These are phyloP conservation scores for Kodamaea sp. DNA, from an alignment of 1,139 yeast species.

Conservation along the genomic window DNA sequence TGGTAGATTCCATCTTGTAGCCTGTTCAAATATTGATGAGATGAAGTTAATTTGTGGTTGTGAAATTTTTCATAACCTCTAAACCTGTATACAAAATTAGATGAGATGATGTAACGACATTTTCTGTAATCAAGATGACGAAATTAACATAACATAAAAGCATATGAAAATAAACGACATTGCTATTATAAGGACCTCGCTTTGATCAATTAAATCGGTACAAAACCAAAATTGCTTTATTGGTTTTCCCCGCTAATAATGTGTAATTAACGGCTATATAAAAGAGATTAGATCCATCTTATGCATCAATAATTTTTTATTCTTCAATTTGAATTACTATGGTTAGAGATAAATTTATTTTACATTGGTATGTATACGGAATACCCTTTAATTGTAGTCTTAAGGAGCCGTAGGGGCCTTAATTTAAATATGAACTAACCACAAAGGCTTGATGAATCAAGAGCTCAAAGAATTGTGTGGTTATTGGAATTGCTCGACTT, in stretches of 20 bases:
- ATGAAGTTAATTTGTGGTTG: not conserved
- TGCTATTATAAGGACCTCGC: too few species aligned
- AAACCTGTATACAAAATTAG: too few species aligned
- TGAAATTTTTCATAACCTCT: not conserved
- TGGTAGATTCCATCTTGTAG: constrained; percentile 1
- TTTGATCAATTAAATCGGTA: too few species aligned
- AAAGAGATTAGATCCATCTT: too few species aligned
- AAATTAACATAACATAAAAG: not conserved
- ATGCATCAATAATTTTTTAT: too few species aligned
- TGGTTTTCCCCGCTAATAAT: too few species aligned
- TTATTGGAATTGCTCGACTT: constrained; percentile 49
- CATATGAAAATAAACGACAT: too few species aligned
- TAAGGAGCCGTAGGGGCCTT: not conserved
- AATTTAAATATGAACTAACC: too few species aligned
- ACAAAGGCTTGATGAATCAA: constrained; percentile 46
- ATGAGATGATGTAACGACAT: too few species aligned
- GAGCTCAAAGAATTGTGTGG: constrained; percentile 55
- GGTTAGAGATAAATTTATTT: constrained; percentile 23
- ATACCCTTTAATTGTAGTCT: not conserved
- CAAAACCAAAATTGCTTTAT: too few species aligned
- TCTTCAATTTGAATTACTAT: constrained; percentile 1
- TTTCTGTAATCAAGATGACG: not conserved
- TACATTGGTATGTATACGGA: constrained; percentile 29
- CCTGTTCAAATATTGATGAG: not conserved
- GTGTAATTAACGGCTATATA: too few species aligned